phyloP scores from a whole-genome alignment of 75 land plant species.

The Picea sitchensis region DNA sequence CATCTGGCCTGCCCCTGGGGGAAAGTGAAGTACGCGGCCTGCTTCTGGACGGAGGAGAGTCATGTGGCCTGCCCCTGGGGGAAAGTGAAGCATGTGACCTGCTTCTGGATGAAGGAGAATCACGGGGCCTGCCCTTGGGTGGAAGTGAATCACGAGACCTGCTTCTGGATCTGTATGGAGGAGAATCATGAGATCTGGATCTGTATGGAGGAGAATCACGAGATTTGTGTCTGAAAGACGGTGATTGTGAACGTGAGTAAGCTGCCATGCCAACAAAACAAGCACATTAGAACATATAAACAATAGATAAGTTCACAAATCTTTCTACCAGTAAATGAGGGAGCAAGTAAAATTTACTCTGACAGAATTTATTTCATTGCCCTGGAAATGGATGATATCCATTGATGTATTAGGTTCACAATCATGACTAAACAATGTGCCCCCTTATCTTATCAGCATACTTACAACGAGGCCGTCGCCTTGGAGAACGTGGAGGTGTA shows the following conservation, averaged over 20 bases:
- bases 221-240: background rate
- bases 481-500: slow-evolving; percentile 44
- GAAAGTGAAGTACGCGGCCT: background rate
- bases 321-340: background rate
- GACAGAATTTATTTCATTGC: background rate
- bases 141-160: background rate
- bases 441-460: slow-evolving; percentile 10
- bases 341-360: background rate
- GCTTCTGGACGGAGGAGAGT: background rate
- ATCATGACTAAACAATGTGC: background rate
- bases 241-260: slow-evolving; percentile 37
- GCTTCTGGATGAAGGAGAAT: background rate
- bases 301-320: background rate
- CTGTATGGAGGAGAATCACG: background rate
- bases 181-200: background rate
- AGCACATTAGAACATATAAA: background rate
- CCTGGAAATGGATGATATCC: background rate
- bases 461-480: slow-evolving; percentile 43
- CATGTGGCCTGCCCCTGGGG: background rate
- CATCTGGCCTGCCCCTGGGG: background rate
- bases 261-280: slow-evolving; percentile 29
- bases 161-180: background rate
- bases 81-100: background rate
- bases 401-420: background rate
- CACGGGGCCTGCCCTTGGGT: background rate